phyloP scores from a whole-genome alignment of 495 filamentous ascomycete species.

The Talaromyces borbonicus region DNA sequence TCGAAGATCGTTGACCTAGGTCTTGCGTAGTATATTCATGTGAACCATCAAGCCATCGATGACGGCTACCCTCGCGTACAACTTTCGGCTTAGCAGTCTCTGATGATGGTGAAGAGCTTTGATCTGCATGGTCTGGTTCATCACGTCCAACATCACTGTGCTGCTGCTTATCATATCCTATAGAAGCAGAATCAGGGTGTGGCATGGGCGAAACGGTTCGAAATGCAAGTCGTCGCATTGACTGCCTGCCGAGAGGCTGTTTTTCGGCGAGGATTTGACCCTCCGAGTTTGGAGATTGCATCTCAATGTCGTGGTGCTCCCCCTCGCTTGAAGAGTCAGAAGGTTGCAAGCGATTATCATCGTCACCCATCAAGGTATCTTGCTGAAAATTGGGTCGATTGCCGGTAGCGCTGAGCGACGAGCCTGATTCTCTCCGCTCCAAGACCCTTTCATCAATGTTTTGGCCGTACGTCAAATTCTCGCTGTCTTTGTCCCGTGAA shows the following conservation, averaged over 20 bases:
- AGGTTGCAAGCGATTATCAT: too few species aligned
- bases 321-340: background rate
- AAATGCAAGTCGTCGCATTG: background rate
- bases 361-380: background rate
- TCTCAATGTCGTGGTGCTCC: background rate
- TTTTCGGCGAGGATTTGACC: background rate
- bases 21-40: background rate
- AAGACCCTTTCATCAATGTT: too few species aligned
- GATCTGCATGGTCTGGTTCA: background rate
- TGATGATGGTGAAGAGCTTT: background rate
- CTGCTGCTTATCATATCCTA: background rate
- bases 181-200: background rate
- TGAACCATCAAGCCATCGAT: constrained; percentile 5
- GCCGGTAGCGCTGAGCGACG: background rate
- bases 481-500: too few species aligned
- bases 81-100: background rate
- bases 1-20: background rate
- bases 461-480: too few species aligned
- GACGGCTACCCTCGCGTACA: background rate
- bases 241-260: background rate
- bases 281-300: background rate
- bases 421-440: background rate
- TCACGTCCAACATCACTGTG: background rate
- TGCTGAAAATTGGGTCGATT: too few species aligned
- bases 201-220: background rate